A percentile compares a stretch with the other conserved stretches of the same genome.
Evolutionary conservation across 192 early-diverging fungal genomes (phyloP).

Genomic region (Podila verticillata): DNA sequence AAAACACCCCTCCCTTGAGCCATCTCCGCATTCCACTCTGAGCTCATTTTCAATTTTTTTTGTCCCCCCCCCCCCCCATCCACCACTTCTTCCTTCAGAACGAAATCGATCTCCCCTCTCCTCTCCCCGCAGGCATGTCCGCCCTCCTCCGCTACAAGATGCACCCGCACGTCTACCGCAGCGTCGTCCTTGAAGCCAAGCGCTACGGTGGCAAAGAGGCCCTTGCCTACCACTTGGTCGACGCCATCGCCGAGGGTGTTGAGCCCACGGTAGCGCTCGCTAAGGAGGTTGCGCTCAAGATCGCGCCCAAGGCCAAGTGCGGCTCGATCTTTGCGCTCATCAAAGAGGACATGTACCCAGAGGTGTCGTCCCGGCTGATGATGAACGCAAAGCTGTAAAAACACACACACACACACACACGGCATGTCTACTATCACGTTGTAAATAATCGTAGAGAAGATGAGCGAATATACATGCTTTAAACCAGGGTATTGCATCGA

Average conservation of each 20-base stretch:
- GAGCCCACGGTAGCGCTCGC: conserved; percentile 59
- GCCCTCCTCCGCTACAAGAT: conserved; percentile 73
- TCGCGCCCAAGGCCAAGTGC: conserved; percentile 66
- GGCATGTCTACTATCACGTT: too few species aligned
- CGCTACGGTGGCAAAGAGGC: conserved; percentile 70
- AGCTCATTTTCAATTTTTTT: not conserved
- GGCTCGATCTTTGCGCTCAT: conserved; percentile 63
- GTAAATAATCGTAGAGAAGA: too few species aligned
- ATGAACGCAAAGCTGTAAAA: not conserved
- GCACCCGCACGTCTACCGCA: conserved; percentile 62
- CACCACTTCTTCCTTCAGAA: conserved; percentile 52
- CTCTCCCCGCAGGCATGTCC: conserved; percentile 75
- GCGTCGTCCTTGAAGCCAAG: conserved; percentile 70
- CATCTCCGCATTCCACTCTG: not conserved
- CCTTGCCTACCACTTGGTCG: conserved; percentile 65
- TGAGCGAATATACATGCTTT: too few species aligned
- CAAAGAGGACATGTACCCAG: conserved; percentile 75
- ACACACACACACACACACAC: too few species aligned
- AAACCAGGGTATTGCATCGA: too few species aligned
- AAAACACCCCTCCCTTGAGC: too few species aligned
- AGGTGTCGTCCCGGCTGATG: conserved; percentile 25
- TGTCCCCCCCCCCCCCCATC: not conserved
- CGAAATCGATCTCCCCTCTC: conserved; percentile 78
- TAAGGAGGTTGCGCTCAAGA: conserved; percentile 59
- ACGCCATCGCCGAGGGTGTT: conserved; percentile 61